These are phyloP conservation scores for Epicoccum sorghinum DNA, from an alignment of 2,329 filamentous ascomycete species.

Conservation along the genomic window DNA sequence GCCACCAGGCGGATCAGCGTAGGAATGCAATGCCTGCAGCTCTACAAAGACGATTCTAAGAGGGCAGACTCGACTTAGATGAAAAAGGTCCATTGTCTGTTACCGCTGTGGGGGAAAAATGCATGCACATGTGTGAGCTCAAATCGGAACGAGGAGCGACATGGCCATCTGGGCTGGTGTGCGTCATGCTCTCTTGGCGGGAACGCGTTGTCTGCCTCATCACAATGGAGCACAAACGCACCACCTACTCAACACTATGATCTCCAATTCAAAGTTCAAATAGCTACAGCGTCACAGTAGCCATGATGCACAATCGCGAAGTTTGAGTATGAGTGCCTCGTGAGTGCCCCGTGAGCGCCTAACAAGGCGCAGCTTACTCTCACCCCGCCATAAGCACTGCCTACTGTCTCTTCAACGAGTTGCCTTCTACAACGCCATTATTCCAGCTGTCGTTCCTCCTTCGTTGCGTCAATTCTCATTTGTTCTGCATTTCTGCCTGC, in stretches of 20 bases:
- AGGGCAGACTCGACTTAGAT: not conserved
- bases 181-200: not conserved
- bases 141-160: no score
- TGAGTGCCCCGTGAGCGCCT: conserved; percentile 9
- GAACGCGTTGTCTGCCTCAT: not conserved
- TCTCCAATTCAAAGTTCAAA: not conserved
- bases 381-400: conserved; percentile 9
- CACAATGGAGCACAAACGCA: not conserved
- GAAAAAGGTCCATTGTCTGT: no score
- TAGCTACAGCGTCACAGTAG: no score
- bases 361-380: conserved; percentile 4
- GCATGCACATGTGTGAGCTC: no score
- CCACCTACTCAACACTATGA: not conserved
- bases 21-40: not conserved
- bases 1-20: not conserved
- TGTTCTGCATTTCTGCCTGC: not conserved
- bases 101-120: no score
- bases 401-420: conserved; percentile 1
- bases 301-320: no score
- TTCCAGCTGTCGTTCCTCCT: not conserved
- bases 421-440: conserved; percentile 7
- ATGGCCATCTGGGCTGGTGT: not conserved
- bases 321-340: no score
- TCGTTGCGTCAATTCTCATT: not conserved
- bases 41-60: not conserved